These are phyloP conservation scores for Tuber aestivum DNA, from an alignment of 495 filamentous ascomycete genomes.

Conservation along the genomic window DNA sequence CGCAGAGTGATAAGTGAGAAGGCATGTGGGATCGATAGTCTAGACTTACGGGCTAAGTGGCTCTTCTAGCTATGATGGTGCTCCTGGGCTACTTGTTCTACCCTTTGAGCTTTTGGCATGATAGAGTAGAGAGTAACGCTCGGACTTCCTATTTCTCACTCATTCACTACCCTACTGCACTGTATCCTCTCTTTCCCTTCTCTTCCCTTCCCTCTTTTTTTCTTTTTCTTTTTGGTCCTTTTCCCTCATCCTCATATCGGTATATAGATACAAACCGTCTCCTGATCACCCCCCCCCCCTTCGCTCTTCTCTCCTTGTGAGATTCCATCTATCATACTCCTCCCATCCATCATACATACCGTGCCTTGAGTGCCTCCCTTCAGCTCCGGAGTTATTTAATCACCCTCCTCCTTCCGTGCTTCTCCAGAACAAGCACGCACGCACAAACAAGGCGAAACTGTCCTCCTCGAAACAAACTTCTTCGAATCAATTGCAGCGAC, in stretches of 20 bases:
- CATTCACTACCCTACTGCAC: no score
- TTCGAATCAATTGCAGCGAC: slow-evolving; percentile 15
- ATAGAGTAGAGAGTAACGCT: not conserved
- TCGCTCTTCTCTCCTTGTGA: slow-evolving; percentile 20
- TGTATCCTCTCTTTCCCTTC: slow-evolving; percentile 35
- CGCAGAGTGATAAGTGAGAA: not conserved
- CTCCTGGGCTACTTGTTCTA: not conserved
- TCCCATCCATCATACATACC: slow-evolving; percentile 17
- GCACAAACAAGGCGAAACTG: not conserved
- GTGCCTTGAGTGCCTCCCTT: not conserved
- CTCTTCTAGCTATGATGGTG: not conserved
- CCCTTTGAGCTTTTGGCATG: not conserved
- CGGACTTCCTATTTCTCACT: slow-evolving; percentile 29
- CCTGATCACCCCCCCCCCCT: slow-evolving; percentile 14
- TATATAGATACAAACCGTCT: slow-evolving; percentile 40
- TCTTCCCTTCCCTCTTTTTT: not conserved
- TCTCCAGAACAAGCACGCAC: not conserved
- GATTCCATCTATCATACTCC: slow-evolving; percentile 17
- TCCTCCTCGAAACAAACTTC: not conserved
- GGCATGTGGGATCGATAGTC: not conserved
- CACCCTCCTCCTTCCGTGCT: not conserved
- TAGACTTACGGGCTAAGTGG: not conserved
- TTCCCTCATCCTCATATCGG: slow-evolving; percentile 18
- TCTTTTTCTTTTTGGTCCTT: slow-evolving; percentile 28
- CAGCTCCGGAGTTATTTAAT: not conserved